Evolutionary conservation across 331 rosid genomes (phyloP).

Genomic region (Stylosanthes scabra): DNA sequence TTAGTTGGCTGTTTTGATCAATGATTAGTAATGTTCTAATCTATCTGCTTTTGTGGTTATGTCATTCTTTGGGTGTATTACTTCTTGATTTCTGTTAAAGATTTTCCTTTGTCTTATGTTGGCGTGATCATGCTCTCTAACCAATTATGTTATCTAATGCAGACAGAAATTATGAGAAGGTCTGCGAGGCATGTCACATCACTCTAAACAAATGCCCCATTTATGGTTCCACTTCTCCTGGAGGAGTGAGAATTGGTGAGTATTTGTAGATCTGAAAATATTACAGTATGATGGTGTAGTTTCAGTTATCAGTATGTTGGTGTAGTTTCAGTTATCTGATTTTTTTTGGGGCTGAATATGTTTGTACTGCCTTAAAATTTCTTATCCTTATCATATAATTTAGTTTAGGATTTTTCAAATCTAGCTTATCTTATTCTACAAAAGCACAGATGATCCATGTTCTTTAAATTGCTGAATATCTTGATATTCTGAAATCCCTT

Average conservation of each 20-base stretch:
- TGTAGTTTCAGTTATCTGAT: constrained; percentile 9
- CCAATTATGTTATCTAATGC: constrained; percentile 38
- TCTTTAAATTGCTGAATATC: neutral
- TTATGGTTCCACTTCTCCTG: constrained; percentile 73
- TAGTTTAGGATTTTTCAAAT: neutral
- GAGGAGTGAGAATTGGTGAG: constrained; percentile 91
- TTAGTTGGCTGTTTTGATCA: neutral
- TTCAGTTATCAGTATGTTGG: constrained; percentile 3
- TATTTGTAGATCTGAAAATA: constrained; percentile 12
- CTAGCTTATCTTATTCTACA: neutral
- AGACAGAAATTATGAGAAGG: constrained; percentile 82
- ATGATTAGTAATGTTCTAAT: constrained; percentile 14
- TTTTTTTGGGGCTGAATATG: constrained; percentile 13
- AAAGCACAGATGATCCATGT: constrained; percentile 18
- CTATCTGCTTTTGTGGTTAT: neutral
- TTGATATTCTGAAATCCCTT: neutral
- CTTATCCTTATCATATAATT: neutral
- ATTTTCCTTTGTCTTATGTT: constrained; percentile 25
- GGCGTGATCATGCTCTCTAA: constrained; percentile 31
- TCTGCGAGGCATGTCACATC: constrained; percentile 82
- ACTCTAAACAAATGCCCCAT: constrained; percentile 78
- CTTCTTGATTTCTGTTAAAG: constrained; percentile 24
- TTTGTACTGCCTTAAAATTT: constrained; percentile 15
- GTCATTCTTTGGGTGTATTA: neutral
- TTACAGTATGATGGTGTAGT: neutral